A percentile compares a stretch with the other conserved stretches of the same genome.
These are phyloP conservation scores for Podospora comata DNA, from an alignment of 495 filamentous ascomycete species.

Conservation along the genomic window DNA sequence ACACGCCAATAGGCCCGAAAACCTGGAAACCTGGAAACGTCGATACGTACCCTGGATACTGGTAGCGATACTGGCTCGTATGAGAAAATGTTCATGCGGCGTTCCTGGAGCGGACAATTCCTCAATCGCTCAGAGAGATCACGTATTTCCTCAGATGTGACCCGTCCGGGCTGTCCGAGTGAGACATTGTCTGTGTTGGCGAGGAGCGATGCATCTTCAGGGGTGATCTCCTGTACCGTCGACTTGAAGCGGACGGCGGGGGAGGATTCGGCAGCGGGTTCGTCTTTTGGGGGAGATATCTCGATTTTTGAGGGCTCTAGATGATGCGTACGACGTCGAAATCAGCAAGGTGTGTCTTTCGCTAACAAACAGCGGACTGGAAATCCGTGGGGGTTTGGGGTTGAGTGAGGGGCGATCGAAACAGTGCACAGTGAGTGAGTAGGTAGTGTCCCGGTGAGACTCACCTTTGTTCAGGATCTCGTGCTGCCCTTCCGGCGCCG, in stretches of 20 bases:
- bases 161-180: conserved; percentile 33
- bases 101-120: conserved; percentile 70
- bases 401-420: conserved; percentile 24
- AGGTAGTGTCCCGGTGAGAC: neutral
- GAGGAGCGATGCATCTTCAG: conserved; percentile 38
- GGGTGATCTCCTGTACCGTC: conserved; percentile 69
- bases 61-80: conserved; percentile 87
- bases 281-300: conserved; percentile 16
- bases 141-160: conserved; percentile 62
- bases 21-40: neutral
- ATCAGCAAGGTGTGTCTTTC: conserved; percentile 13
- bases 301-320: conserved; percentile 11
- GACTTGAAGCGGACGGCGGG: conserved; percentile 77
- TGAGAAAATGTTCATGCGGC: conserved; percentile 76
- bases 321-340: neutral
- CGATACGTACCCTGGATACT: conserved; percentile 70
- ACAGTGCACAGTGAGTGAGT: neutral
- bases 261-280: conserved; percentile 19
- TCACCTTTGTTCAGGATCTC: conserved; percentile 21
- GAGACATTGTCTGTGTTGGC: conserved; percentile 17
- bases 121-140: conserved; percentile 70
- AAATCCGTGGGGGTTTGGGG: conserved; percentile 27
- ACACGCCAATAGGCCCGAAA: conserved; percentile 3
- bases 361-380: neutral
- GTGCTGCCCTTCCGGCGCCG: conserved; percentile 22